A percentile compares a stretch with the other conserved stretches of the same genome.
Evolutionary conservation across 352 stramenopile species (phyloP).

Genomic region (Pythium sukuiense): DNA sequence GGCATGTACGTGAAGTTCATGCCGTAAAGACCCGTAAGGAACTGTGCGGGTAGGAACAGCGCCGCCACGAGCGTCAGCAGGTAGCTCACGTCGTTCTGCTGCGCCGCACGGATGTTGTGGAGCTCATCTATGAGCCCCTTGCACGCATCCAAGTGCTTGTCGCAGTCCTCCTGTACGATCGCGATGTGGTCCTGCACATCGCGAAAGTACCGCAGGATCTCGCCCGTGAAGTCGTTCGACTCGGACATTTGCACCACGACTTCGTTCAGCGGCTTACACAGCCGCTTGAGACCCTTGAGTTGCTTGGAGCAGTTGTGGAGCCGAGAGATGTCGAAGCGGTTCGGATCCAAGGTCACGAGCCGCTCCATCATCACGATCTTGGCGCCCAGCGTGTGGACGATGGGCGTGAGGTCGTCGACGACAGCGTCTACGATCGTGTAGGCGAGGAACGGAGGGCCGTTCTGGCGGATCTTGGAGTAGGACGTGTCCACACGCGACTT

Average conservation of each 20-base stretch:
- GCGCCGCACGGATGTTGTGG: constrained; percentile 57
- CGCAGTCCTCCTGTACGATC: constrained; percentile 79
- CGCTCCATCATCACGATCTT: constrained; percentile 75
- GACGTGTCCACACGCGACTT: constrained; percentile 69
- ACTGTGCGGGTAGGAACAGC: constrained; percentile 82
- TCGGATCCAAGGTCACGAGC: constrained; percentile 53
- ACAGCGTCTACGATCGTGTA: constrained; percentile 84
- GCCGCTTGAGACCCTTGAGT: constrained; percentile 67
- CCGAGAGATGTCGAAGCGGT: constrained; percentile 57
- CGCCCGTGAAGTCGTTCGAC: constrained; percentile 67
- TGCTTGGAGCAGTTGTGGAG: constrained; percentile 65
- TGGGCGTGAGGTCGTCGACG: constrained; percentile 78
- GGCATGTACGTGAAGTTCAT: constrained; percentile 92
- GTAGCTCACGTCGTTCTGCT: constrained; percentile 80
- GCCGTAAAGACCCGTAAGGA: constrained; percentile 86
- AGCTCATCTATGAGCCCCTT: constrained; percentile 65
- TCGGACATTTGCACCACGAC: constrained; percentile 69
- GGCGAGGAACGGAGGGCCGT: constrained; percentile 64
- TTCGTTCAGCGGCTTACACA: constrained; percentile 77
- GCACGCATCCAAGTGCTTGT: constrained; percentile 75
- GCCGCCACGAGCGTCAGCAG: constrained; percentile 80
- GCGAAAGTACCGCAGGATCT: constrained; percentile 78
- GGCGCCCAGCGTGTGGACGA: constrained; percentile 70
- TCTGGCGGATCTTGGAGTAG: constrained; percentile 84
- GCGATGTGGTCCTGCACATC: constrained; percentile 86